Percentiles rank a stretch among this genome's conserved stretches.
Conservation (phyloP, 768 basidiomycete genomes). For the Baorangia bicolor region DNA sequence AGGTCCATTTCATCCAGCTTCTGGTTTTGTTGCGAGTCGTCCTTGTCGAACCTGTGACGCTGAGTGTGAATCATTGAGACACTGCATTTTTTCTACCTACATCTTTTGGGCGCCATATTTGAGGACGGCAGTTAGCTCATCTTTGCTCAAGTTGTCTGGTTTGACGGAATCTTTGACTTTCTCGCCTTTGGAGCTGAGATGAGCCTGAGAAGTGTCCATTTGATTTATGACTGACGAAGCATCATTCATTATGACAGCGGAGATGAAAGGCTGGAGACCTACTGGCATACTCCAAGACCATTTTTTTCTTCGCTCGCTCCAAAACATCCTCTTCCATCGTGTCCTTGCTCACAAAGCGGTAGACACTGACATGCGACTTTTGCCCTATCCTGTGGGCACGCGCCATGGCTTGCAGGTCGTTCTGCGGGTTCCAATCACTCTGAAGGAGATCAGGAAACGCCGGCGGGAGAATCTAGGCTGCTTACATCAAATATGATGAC, state of each 20-base stretch:
- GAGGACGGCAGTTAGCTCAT: conserved; percentile 94
- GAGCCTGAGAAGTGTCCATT: conserved; percentile 98
- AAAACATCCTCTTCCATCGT: conserved; percentile 99
- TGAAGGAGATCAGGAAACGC: conserved; percentile 33
- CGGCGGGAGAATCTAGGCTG: conserved; percentile 7
- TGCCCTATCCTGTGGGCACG: conserved; percentile 99
- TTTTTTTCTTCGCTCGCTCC: conserved; percentile 98
- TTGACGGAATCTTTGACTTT: conserved; percentile 67
- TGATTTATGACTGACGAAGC: conserved; percentile 89
- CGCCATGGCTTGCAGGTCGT: conserved; percentile 99
- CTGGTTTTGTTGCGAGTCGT: conserved; percentile 87
- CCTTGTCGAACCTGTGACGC: conserved; percentile 85
- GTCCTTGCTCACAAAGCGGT: conserved; percentile 97
- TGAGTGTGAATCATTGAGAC: conserved; percentile 8
- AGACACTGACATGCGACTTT: conserved; percentile 97
- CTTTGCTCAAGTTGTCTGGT: conserved; percentile 87
- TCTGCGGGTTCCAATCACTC: conserved; percentile 99
- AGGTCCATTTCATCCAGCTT: conserved; percentile 99
- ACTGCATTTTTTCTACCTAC: conserved; percentile 41
- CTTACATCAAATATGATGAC: conserved; percentile 98
- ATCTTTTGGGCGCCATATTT: conserved; percentile 99
- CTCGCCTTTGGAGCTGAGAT: conserved; percentile 79
- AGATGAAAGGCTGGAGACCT: conserved; percentile 40
- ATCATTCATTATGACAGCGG: conserved; percentile 7
- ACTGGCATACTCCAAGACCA: conserved; percentile 99